A percentile compares a stretch with the other conserved stretches of the same genome.
Evolutionary conservation across 495 filamentous ascomycete species (phyloP).

Genomic region (Hypoxylon fragiforme): DNA sequence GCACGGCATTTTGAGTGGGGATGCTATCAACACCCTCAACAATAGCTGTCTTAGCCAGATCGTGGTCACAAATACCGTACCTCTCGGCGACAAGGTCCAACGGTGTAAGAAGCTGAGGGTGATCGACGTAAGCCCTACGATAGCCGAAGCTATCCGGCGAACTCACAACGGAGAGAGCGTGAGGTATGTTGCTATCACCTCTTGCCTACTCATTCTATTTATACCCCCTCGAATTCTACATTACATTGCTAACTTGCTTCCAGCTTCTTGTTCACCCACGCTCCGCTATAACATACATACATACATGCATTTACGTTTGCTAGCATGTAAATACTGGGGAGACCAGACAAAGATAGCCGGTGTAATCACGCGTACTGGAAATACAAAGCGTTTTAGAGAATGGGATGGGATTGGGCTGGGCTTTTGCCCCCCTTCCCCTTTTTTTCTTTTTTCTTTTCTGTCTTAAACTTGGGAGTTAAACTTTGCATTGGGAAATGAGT

Average conservation of each 20-base stretch:
- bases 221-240: not conserved
- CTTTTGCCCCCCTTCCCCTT: no score
- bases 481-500: slow-evolving; percentile 24
- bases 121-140: slow-evolving; percentile 90
- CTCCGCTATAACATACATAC: slow-evolving; percentile 55
- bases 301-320: no score
- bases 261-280: slow-evolving; percentile 88
- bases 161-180: slow-evolving; percentile 86
- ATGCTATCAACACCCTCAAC: slow-evolving; percentile 89
- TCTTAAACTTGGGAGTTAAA: no score
- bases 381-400: not conserved
- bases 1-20: slow-evolving; percentile 90
- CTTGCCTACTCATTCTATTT: not conserved
- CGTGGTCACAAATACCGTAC: slow-evolving; percentile 98
- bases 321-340: not conserved
- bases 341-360: not conserved
- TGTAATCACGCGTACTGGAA: not conserved
- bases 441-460: no score
- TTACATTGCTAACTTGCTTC: slow-evolving; percentile 12
- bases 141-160: slow-evolving; percentile 71
- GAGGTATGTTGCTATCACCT: slow-evolving; percentile 4
- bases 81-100: slow-evolving; percentile 72
- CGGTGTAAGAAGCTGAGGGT: slow-evolving; percentile 78
- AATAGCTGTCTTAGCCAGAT: slow-evolving; percentile 74
- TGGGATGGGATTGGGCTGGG: no score